Base-by-base conservation (phyloP, 441 rosid species). In the Theobroma grandiflorum region DNA sequence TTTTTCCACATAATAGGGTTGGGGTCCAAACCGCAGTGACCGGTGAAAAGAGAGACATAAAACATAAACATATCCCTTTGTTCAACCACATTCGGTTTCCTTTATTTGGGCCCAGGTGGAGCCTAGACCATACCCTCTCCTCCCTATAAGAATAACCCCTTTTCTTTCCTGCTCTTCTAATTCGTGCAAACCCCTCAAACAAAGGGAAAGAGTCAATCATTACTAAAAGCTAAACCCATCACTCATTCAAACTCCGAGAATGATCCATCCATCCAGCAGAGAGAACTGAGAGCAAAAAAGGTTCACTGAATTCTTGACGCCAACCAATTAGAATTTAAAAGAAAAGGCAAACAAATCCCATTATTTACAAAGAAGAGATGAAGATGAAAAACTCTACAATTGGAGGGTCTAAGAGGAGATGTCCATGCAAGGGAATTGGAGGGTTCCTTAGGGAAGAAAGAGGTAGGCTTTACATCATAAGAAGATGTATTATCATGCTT, bases 401-500 rank as follows among this genome's bases (percentile, higher is more conserved):
- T 53, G 81, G 82, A 65, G 81, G 72, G 8, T 80, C 86, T 50
- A 86, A 84, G 82, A 89, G 85, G 87, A 83, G 83, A 72, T 78
- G 84, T 45, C 80, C 88, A 35, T 84, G 78, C 84, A 82, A 87
- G 85, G 84, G 89, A 76, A 72, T 83, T 65, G 88, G 90, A 77
- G 80, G 88, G 75, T 85, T 85, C 64, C 74, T 88, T 45, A 89
- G 87, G 80, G 88, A 91, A 86, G 89, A 89, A 81, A 91, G 86
- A 87, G 90, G 97, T 83, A 87, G 83, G 82, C 85, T 93, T 45
- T 93, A 90, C 74, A 88, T 93, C 63, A 88, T 91, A 40, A 88
- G 86, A 64, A 89, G 92, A 82, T 93, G 94, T 80, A 84, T 93
- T 67, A 76, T 90, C 75, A 89, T 89, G 91, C 95, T 93, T 86